Conservation (phyloP, 2,329 filamentous ascomycete species). For the Trematosphaeria pertusa region DNA sequence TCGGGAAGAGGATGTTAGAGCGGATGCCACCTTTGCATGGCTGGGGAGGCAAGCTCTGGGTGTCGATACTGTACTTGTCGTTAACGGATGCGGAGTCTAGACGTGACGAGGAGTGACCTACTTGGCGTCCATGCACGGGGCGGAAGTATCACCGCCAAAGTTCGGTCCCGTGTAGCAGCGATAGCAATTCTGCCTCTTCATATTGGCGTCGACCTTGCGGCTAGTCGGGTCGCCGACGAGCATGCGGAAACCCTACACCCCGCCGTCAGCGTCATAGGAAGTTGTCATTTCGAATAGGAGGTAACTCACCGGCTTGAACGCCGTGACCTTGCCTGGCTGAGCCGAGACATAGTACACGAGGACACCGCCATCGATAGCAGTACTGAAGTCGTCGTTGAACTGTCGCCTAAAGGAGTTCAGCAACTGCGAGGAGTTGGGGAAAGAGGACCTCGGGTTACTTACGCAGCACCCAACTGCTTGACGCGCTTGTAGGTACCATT, state of each 20-base stretch:
- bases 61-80: slow-evolving; percentile 17
- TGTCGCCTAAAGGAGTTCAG: slow-evolving; percentile 13
- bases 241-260: slow-evolving; percentile 53
- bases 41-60: slow-evolving; percentile 16
- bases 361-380: slow-evolving; percentile 29
- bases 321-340: slow-evolving; percentile 26
- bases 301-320: slow-evolving; percentile 18
- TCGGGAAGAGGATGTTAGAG: slow-evolving; percentile 31
- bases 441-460: not conserved
- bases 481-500: slow-evolving; percentile 44
- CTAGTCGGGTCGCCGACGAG: slow-evolving; percentile 48
- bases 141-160: slow-evolving; percentile 49
- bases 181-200: slow-evolving; percentile 49
- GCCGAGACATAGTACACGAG: slow-evolving; percentile 35
- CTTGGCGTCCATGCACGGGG: slow-evolving; percentile 27
- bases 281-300: not conserved
- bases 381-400: slow-evolving; percentile 34
- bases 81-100: too few species aligned
- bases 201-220: slow-evolving; percentile 19
- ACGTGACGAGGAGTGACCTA: too few species aligned
- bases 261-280: not conserved
- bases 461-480: slow-evolving; percentile 18
- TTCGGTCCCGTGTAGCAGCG: slow-evolving; percentile 55
- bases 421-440: not conserved
- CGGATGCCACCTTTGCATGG: slow-evolving; percentile 29